Evolutionary conservation across 768 basidiomycete genomes (phyloP).

Genomic region (Leucosporidium creatinivorum): DNA sequence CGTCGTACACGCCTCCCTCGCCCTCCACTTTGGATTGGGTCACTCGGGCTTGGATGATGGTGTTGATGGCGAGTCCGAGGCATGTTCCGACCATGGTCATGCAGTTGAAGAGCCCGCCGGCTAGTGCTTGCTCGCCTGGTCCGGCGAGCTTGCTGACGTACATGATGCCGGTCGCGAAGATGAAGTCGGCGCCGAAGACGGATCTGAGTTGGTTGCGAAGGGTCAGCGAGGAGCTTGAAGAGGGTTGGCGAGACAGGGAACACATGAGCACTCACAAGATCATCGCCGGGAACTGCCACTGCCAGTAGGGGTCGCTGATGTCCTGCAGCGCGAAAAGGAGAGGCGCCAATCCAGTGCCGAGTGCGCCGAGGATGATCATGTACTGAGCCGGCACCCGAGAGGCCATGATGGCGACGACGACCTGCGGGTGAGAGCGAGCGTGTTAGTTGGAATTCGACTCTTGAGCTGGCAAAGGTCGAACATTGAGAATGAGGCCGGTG

Average conservation of each 20-base stretch:
- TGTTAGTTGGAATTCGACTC: too few species aligned
- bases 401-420: slow-evolving; percentile 39
- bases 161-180: slow-evolving; percentile 7
- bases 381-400: slow-evolving; percentile 38
- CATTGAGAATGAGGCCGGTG: slow-evolving; percentile 17
- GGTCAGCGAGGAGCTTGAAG: not conserved
- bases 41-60: slow-evolving; percentile 13
- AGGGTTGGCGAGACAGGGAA: not conserved
- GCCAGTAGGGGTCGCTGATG: slow-evolving; percentile 14
- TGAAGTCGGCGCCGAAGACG: slow-evolving; percentile 12
- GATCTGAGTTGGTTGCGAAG: not conserved
- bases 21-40: not conserved
- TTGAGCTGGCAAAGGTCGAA: too few species aligned
- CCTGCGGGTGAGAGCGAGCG: not conserved
- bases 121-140: slow-evolving; percentile 12
- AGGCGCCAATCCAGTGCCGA: slow-evolving; percentile 36
- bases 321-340: slow-evolving; percentile 26
- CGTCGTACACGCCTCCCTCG: slow-evolving; percentile 7
- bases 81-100: slow-evolving; percentile 6
- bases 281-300: slow-evolving; percentile 24
- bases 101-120: slow-evolving; percentile 17
- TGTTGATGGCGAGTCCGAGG: slow-evolving; percentile 15
- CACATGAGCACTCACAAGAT: slow-evolving; percentile 8
- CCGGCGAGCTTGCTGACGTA: slow-evolving; percentile 17
- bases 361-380: slow-evolving; percentile 38